Evolutionary conservation across 2,329 filamentous ascomycete genomes (phyloP).

Genomic region (Epichloe typhina): DNA sequence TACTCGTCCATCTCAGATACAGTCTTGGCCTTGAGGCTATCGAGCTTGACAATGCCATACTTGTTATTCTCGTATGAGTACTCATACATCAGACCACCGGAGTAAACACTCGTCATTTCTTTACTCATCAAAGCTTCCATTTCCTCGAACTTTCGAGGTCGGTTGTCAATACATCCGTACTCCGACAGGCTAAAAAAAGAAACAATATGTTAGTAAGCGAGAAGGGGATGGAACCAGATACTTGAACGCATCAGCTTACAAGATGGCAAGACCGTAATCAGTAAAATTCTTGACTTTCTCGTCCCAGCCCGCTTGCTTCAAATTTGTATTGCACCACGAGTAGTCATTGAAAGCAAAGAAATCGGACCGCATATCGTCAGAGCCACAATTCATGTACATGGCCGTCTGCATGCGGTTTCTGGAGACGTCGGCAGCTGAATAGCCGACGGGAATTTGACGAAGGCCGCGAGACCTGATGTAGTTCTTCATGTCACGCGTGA

Average conservation of each 20-base stretch:
- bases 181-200: conserved; percentile 54
- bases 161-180: conserved; percentile 77
- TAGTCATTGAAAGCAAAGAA: conserved; percentile 88
- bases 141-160: conserved; percentile 65
- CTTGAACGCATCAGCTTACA: conserved; percentile 28
- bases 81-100: conserved; percentile 91
- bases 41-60: conserved; percentile 67
- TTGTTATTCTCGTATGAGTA: conserved; percentile 70
- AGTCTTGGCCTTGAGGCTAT: conserved; percentile 37
- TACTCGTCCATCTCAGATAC: conserved; percentile 51
- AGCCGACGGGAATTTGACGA: conserved; percentile 60
- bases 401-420: conserved; percentile 80
- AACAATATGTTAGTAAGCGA: neutral
- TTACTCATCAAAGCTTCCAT: conserved; percentile 63
- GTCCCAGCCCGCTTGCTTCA: conserved; percentile 64
- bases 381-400: conserved; percentile 85
- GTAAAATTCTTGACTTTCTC: conserved; percentile 79
- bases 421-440: conserved; percentile 67
- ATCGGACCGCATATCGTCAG: conserved; percentile 71
- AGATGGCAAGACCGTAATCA: conserved; percentile 78
- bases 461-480: conserved; percentile 51
- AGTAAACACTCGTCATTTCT: conserved; percentile 84
- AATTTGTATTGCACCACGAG: conserved; percentile 69
- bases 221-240: neutral
- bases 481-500: conserved; percentile 63